Evolutionary conservation across 495 filamentous ascomycete species (phyloP).

Genomic region (Aspergillus affinis): DNA sequence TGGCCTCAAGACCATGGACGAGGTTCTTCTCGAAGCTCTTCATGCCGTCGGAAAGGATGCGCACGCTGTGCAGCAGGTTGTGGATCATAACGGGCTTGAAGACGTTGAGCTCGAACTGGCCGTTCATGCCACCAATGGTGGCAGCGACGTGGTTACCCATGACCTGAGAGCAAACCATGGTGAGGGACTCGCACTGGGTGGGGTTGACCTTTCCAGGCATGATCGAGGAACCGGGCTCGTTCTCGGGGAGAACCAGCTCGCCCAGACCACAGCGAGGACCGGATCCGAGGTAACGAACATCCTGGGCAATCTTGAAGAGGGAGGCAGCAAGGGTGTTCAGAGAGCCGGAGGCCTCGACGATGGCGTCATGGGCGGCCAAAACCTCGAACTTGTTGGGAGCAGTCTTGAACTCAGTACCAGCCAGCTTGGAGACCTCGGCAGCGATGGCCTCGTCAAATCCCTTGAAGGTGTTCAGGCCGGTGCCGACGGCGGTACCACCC

Average conservation of each 20-base stretch:
- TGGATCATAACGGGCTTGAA: conserved; percentile 97
- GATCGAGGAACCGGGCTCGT: conserved; percentile 95
- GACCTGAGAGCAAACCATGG: conserved; percentile 96
- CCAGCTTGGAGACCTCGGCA: conserved; percentile 84
- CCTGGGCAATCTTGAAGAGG: conserved; percentile 97
- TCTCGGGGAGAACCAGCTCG: conserved; percentile 90
- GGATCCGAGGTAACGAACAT: conserved; percentile 94
- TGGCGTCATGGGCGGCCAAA: conserved; percentile 93
- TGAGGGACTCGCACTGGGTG: conserved; percentile 95
- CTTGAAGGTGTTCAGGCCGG: conserved; percentile 94
- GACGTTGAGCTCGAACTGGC: conserved; percentile 98
- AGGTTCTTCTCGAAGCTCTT: conserved; percentile 90
- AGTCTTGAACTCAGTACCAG: conserved; percentile 89
- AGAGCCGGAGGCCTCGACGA: conserved; percentile 89
- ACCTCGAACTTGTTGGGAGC: conserved; percentile 99
- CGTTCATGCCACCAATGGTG: conserved; percentile 92
- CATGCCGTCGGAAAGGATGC: conserved; percentile 90
- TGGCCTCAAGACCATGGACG: conserved; percentile 83
- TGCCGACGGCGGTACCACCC: conserved; percentile 96
- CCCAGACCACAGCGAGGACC: conserved; percentile 94
- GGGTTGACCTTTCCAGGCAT: conserved; percentile 99
- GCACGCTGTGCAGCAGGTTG: conserved; percentile 87
- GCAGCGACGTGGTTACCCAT: conserved; percentile 94
- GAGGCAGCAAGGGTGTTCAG: conserved; percentile 92
- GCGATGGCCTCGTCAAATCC: conserved; percentile 95